phyloP scores from a whole-genome alignment of 176 grass and related monocot genomes.

The Hyparrhenia diplandra region DNA sequence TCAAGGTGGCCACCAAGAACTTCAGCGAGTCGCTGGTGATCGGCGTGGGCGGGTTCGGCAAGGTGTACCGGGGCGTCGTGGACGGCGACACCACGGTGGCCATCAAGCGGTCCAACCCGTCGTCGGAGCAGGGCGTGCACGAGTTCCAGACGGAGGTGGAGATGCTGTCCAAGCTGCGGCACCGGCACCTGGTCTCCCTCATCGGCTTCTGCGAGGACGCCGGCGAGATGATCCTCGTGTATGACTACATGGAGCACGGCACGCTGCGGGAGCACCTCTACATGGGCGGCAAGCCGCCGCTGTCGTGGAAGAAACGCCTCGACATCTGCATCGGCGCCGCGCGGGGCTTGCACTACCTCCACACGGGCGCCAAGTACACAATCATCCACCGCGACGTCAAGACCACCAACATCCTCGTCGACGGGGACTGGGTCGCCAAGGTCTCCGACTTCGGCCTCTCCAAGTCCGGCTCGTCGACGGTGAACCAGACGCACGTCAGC shows the following conservation, averaged over 20 bases:
- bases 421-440: constrained; percentile 80
- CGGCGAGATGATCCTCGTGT: constrained; percentile 78
- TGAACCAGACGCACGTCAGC: constrained; percentile 81
- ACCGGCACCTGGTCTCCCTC: constrained; percentile 81
- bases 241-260: constrained; percentile 86
- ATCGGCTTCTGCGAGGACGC: constrained; percentile 87
- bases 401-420: constrained; percentile 90
- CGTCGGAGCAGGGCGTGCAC: constrained; percentile 70
- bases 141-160: constrained; percentile 95
- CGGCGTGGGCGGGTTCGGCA: constrained; percentile 84
- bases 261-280: constrained; percentile 87
- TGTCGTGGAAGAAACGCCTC: constrained; percentile 63
- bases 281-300: constrained; percentile 55
- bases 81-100: constrained; percentile 63
- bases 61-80: constrained; percentile 69
- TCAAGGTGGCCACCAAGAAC: constrained; percentile 69
- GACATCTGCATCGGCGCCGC: constrained; percentile 92
- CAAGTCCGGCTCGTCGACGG: constrained; percentile 62
- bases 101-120: constrained; percentile 76
- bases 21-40: constrained; percentile 69
- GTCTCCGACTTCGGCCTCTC: constrained; percentile 91
- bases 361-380: constrained; percentile 90
- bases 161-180: constrained; percentile 96
- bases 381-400: constrained; percentile 95
- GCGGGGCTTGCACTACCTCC: constrained; percentile 77